These are phyloP conservation scores for Neurospora tetraspora DNA, from an alignment of 495 filamentous ascomycete species.

Conservation along the genomic window DNA sequence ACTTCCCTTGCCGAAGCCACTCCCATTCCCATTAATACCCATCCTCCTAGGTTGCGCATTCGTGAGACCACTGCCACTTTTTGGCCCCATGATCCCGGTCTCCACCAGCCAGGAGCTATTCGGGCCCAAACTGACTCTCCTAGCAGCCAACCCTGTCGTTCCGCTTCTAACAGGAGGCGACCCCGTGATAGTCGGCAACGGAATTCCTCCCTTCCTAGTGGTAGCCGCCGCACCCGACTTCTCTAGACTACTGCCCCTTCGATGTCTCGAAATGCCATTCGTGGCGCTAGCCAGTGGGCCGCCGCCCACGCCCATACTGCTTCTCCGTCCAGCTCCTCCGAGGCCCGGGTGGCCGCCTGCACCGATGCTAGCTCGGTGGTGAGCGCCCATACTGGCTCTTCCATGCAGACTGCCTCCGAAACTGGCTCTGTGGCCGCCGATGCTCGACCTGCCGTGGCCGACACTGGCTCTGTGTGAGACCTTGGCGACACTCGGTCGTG, in stretches of 20 bases:
- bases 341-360: neutral
- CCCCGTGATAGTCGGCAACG: conserved; percentile 34
- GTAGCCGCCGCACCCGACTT: conserved; percentile 19
- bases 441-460: neutral
- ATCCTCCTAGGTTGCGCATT: conserved; percentile 9
- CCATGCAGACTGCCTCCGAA: neutral
- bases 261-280: conserved; percentile 35
- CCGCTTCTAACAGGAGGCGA: conserved; percentile 23
- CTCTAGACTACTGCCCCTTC: conserved; percentile 21
- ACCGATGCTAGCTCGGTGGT: neutral
- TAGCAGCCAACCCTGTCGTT: conserved; percentile 1
- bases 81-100: conserved; percentile 26
- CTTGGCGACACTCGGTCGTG: neutral
- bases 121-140: neutral
- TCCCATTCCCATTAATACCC: neutral
- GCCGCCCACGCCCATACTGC: neutral
- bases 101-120: neutral
- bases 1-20: neutral
- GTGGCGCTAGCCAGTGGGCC: conserved; percentile 28
- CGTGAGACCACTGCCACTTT: conserved; percentile 22
- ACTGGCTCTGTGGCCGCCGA: neutral
- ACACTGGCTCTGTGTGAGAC: neutral
- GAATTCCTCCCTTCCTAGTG: neutral
- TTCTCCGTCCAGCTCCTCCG: neutral
- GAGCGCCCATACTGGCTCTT: neutral